phyloP scores from a whole-genome alignment of 1,284 basidiomycete genomes.

The Trichosporon inkin region DNA sequence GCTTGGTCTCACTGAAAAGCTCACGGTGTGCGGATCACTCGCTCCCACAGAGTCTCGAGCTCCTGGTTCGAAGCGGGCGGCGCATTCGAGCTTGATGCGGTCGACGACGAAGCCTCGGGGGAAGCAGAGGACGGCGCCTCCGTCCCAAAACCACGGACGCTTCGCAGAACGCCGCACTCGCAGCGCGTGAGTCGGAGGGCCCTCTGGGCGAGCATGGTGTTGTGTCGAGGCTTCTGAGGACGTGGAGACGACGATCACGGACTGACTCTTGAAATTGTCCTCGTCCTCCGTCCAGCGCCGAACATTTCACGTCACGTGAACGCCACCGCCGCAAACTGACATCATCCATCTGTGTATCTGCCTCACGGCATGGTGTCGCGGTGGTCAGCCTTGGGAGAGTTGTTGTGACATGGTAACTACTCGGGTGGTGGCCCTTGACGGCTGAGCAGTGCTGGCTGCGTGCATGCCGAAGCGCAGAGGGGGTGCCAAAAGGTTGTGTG shows the following conservation, averaged over 20 bases:
- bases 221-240: not conserved
- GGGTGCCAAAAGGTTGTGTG: not conserved
- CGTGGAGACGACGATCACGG: not conserved
- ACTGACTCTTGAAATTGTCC: conserved; percentile 2
- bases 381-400: no score
- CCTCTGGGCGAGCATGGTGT: not conserved
- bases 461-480: no score
- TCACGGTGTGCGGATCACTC: conserved; percentile 20
- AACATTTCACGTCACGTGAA: conserved; percentile 4
- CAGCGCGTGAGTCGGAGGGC: conserved; percentile 1
- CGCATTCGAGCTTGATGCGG: not conserved
- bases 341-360: no score
- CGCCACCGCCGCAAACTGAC: not conserved
- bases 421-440: no score
- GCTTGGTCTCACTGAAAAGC: not conserved
- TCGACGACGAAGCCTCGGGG: not conserved
- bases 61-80: not conserved
- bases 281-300: not conserved
- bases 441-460: no score
- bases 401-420: no score
- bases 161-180: conserved; percentile 41
- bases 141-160: not conserved
- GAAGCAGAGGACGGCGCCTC: not conserved
- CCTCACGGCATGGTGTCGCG: no score
- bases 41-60: conserved; percentile 15